phyloP scores from a whole-genome alignment of 148 eudicot genomes.

The Silene uniflora region DNA sequence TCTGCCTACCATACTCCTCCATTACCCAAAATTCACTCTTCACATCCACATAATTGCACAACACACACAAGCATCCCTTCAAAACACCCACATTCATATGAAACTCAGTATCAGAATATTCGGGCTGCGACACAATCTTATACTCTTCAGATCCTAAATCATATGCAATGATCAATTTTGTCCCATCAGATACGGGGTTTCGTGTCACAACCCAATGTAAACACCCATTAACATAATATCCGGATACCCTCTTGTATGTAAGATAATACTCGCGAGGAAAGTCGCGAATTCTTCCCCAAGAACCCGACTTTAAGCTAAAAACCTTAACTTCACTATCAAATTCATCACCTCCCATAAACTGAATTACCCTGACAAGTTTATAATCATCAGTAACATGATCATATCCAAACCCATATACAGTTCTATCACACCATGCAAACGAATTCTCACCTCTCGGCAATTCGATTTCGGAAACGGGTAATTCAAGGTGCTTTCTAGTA shows the following conservation, averaged over 20 bases:
- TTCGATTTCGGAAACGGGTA: constrained; percentile 29
- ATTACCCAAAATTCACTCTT: constrained; percentile 37
- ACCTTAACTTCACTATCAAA: constrained; percentile 37
- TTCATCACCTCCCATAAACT: constrained; percentile 11
- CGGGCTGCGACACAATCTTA: constrained; percentile 28
- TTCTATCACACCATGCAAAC: neutral
- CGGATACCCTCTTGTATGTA: constrained; percentile 14
- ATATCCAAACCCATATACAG: constrained; percentile 49
- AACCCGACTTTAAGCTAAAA: constrained; percentile 36
- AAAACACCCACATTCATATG: constrained; percentile 17
- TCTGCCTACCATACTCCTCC: constrained; percentile 32
- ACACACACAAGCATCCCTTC: constrained; percentile 23
- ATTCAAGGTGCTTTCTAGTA: constrained; percentile 23
- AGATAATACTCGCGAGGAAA: constrained; percentile 33
- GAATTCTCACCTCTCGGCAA: neutral
- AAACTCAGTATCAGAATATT: constrained; percentile 1
- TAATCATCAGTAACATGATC: constrained; percentile 38
- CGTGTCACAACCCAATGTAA: constrained; percentile 45
- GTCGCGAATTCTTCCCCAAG: constrained; percentile 37
- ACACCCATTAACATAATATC: constrained; percentile 29
- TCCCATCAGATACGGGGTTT: constrained; percentile 3
- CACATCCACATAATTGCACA: neutral
- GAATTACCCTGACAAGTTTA: constrained; percentile 45
- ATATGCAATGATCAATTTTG: constrained; percentile 26
- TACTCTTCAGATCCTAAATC: constrained; percentile 38